These are phyloP conservation scores for Dacryopinax primogenitus DNA, from an alignment of 768 basidiomycete genomes.

Conservation along the genomic window DNA sequence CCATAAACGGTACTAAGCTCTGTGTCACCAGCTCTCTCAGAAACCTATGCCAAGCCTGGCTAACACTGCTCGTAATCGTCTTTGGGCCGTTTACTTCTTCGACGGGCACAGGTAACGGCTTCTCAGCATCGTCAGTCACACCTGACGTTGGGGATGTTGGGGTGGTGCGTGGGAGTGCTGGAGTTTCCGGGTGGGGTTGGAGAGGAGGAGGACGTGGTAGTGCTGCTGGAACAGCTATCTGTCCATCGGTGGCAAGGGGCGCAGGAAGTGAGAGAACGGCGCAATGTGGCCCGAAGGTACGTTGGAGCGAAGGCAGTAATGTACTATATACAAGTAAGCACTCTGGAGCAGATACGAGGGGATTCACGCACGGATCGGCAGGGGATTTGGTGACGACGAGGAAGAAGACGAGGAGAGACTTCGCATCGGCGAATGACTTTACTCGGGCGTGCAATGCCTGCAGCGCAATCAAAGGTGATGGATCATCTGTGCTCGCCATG, in stretches of 20 bases:
- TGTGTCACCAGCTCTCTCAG: not conserved
- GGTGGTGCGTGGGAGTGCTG: not conserved
- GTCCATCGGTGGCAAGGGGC: not conserved
- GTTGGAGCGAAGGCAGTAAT: not conserved
- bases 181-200: not conserved
- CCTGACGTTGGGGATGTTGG: not conserved
- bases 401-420: not conserved
- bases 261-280: not conserved
- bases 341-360: not conserved
- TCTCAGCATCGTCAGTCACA: not conserved
- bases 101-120: not conserved
- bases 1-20: conserved; percentile 1
- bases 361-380: not conserved
- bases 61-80: conserved; percentile 4
- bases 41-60: conserved; percentile 2
- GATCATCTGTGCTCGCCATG: not conserved
- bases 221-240: not conserved
- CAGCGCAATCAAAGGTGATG: not conserved
- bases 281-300: not conserved
- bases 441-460: not conserved
- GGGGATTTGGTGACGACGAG: conserved; percentile 1
- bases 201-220: not conserved
- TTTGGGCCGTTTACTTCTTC: not conserved
- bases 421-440: not conserved
- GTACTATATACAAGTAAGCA: not conserved